Evolutionary conservation across 1,284 basidiomycete species (phyloP).

Genomic region (Heliocybe sulcata): DNA sequence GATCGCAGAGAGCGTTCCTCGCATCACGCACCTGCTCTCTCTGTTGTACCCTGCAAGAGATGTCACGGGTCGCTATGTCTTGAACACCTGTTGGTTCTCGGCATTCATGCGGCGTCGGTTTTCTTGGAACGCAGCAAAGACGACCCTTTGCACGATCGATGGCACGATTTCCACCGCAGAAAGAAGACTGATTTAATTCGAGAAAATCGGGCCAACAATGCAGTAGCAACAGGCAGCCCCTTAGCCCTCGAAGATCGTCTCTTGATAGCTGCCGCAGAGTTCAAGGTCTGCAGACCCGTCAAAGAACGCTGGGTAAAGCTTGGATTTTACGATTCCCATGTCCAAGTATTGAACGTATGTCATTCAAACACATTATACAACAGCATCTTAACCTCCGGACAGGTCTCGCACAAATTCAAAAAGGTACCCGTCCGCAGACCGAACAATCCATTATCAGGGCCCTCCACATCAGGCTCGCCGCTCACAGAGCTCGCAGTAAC

Average conservation of each 20-base stretch:
- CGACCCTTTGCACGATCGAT: slow-evolving; percentile 18
- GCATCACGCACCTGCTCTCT: not conserved
- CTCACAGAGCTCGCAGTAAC: no score
- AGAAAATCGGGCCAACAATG: slow-evolving; percentile 17
- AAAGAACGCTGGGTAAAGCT: slow-evolving; percentile 23
- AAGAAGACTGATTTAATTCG: slow-evolving; percentile 20
- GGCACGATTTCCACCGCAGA: slow-evolving; percentile 38
- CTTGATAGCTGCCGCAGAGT: slow-evolving; percentile 29
- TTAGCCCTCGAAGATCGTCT: slow-evolving; percentile 25
- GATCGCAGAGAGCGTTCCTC: not conserved
- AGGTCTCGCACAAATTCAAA: no score
- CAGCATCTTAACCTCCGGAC: no score
- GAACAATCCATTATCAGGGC: no score
- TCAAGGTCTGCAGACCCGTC: slow-evolving; percentile 32
- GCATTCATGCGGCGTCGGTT: slow-evolving; percentile 46
- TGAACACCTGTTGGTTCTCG: slow-evolving; percentile 36
- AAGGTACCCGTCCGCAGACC: no score
- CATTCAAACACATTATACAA: no score
- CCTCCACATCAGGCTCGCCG: no score
- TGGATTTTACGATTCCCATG: slow-evolving; percentile 46
- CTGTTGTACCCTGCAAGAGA: slow-evolving; percentile 27
- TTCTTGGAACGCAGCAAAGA: slow-evolving; percentile 27
- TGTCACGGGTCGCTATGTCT: slow-evolving; percentile 50
- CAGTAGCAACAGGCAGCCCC: slow-evolving; percentile 28
- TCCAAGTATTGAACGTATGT: slow-evolving; percentile 5